Base-by-base conservation (phyloP, 2,329 filamentous ascomycete species). In the Aspergillus oerlinghausenensis region DNA sequence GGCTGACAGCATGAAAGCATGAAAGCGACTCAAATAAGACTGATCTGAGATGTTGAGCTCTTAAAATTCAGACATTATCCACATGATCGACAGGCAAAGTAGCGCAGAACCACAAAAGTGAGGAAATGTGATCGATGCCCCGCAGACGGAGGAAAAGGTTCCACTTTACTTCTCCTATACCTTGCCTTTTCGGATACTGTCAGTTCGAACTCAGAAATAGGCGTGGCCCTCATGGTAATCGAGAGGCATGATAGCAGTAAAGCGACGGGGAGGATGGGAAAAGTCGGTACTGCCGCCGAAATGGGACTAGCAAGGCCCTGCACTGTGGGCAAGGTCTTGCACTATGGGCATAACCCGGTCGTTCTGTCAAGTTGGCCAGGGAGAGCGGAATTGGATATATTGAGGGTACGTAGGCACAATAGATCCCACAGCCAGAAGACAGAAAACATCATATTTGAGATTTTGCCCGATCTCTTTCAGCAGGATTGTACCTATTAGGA, bases 401-500 rank as follows among this genome's bases (percentile, higher is more conserved):
- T 21, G 26, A 48, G 17, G 19, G 23, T n/a, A n/a, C 25, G 14
- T 32, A n/a, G 9, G 6, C 14, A 26, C 14, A 25, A 21, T 25
- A n/a, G 6, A 42, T 25, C n/a, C 25, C 25, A 47, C 14, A 43
- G 38, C n/a, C 25, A 28, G 23, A 26, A 25, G 49, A 29, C 49
- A 25, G 23, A 19, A 48, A 21, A 17, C 6, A 42, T 63, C 53
- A 65, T 45, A 63, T 58, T 52, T 67, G 63, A n/a, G 63, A 65
- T 61, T 78, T 78, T 56, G 74, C 73, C 45, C 72, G 68, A 19
- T 71, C 65, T 54, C 67, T 66, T 57, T 71, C 68, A 25, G 68
- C 64, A 10, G 69, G 68, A 50, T 71, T 70, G 55, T 70, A 70
- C 4, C 67, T 71, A 47, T 47, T 10, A 47, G 32, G n/a, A 50